Evolutionary conservation across 768 basidiomycete species (phyloP).

Genomic region (Candolleomyces eurysporus): DNA sequence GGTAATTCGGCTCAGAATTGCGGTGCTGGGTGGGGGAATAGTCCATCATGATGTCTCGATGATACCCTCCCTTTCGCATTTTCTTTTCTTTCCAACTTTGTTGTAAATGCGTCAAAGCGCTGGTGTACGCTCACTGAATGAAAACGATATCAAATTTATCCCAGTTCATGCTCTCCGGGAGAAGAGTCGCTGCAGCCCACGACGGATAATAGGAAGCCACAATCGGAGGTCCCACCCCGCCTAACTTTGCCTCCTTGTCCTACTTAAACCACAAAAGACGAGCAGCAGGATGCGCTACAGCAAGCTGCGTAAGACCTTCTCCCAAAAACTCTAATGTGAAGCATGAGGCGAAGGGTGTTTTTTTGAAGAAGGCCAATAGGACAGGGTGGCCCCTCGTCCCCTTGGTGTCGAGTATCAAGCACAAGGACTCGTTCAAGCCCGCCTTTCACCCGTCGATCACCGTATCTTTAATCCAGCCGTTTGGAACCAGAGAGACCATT

Average conservation of each 20-base stretch:
- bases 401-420: conserved; percentile 33
- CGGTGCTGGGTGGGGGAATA: too few relatives aligned
- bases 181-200: conserved; percentile 45
- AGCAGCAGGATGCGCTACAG: conserved; percentile 2
- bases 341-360: conserved; percentile 36
- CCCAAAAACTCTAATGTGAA: conserved; percentile 39
- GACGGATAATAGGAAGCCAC: conserved; percentile 50
- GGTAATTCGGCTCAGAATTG: too few relatives aligned
- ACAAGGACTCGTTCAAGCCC: conserved; percentile 43
- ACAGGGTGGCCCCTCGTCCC: conserved; percentile 32
- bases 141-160: conserved; percentile 65
- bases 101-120: too few relatives aligned
- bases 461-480: conserved; percentile 51
- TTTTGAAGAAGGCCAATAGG: conserved; percentile 40
- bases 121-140: conserved; percentile 60
- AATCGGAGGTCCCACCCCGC: conserved; percentile 22
- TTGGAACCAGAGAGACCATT: conserved; percentile 46
- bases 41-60: too few relatives aligned
- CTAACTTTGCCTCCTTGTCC: too few relatives aligned
- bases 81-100: too few relatives aligned
- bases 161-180: conserved; percentile 62
- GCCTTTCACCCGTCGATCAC: conserved; percentile 52
- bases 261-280: conserved; percentile 6
- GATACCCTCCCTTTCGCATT: too few relatives aligned
- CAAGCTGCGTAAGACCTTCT: conserved; percentile 16